These are phyloP conservation scores for Vanrija pseudolonga DNA, from an alignment of 1,284 basidiomycete species.

Conservation along the genomic window DNA sequence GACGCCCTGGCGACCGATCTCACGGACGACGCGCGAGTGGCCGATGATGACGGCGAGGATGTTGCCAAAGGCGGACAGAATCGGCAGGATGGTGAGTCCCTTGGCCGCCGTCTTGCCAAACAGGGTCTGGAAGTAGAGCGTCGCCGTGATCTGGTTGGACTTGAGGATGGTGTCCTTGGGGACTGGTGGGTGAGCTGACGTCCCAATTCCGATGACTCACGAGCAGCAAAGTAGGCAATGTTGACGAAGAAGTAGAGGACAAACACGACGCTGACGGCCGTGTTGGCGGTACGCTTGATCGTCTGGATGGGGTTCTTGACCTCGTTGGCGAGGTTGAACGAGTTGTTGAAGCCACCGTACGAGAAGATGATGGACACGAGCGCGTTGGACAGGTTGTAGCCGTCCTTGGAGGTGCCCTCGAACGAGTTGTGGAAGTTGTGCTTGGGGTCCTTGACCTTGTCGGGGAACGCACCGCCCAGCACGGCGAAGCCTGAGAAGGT, in stretches of 20 bases:
- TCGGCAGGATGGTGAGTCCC: slow-evolving; percentile 35
- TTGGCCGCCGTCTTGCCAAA: slow-evolving; percentile 43
- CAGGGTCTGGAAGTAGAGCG: slow-evolving; percentile 43
- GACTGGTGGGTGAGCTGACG: slow-evolving; percentile 14
- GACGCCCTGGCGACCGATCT: slow-evolving; percentile 44
- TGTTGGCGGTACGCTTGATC: slow-evolving; percentile 26
- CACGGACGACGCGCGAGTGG: slow-evolving; percentile 50
- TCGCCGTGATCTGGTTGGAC: slow-evolving; percentile 41
- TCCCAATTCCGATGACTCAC: too few relatives aligned
- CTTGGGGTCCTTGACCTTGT: slow-evolving; percentile 51
- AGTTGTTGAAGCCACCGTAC: slow-evolving; percentile 51
- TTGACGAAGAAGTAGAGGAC: slow-evolving; percentile 35
- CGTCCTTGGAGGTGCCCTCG: slow-evolving; percentile 49
- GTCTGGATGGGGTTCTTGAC: slow-evolving; percentile 41
- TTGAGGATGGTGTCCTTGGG: slow-evolving; percentile 36
- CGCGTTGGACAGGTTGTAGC: slow-evolving; percentile 51
- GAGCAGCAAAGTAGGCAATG: slow-evolving; percentile 48
- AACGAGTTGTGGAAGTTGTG: slow-evolving; percentile 57
- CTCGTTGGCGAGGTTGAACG: slow-evolving; percentile 55
- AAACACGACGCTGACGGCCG: slow-evolving; percentile 27
- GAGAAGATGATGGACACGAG: slow-evolving; percentile 14
- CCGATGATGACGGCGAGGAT: slow-evolving; percentile 41
- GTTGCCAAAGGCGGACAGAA: slow-evolving; percentile 43
- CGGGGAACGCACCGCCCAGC: slow-evolving; percentile 47
- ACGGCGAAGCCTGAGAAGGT: slow-evolving; percentile 54